These are phyloP conservation scores for Skeletonema grethae DNA, from an alignment of 108 stramenopile species.

Conservation along the genomic window DNA sequence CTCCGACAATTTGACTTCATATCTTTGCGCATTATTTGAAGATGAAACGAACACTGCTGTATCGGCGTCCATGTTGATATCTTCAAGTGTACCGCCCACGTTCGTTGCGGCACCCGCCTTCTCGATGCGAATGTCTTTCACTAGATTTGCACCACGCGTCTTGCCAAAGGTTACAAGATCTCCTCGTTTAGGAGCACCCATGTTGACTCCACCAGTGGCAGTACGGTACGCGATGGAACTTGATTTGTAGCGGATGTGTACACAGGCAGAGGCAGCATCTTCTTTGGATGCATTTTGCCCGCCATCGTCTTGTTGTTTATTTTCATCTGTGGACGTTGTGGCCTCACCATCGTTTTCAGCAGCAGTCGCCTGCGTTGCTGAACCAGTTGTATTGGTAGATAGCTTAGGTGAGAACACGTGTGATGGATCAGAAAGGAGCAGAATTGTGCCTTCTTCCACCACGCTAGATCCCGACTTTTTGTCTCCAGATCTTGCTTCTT, in stretches of 20 bases:
- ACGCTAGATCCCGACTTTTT: conserved; percentile 24
- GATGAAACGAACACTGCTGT: conserved; percentile 47
- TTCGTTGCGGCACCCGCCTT: conserved; percentile 52
- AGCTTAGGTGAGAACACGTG: conserved; percentile 51
- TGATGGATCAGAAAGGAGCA: conserved; percentile 70
- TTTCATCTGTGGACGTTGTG: background rate
- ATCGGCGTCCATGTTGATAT: conserved; percentile 45
- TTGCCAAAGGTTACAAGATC: conserved; percentile 78
- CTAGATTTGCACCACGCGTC: conserved; percentile 50
- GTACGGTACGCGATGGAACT: conserved; percentile 57
- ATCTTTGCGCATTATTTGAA: conserved; percentile 52
- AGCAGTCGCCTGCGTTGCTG: background rate
- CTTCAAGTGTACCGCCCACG: conserved; percentile 54
- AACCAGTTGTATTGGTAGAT: background rate
- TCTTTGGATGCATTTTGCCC: conserved; percentile 9
- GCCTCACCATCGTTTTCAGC: background rate
- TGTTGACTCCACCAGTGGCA: conserved; percentile 33
- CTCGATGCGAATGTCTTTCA: conserved; percentile 72
- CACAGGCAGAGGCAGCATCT: conserved; percentile 20
- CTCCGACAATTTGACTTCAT: conserved; percentile 61
- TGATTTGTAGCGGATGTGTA: conserved; percentile 62
- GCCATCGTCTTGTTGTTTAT: conserved; percentile 23
- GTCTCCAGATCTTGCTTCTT: conserved; percentile 32
- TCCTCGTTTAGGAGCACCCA: conserved; percentile 62
- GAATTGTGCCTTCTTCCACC: conserved; percentile 64